Evolutionary conservation across 2,329 filamentous ascomycete genomes (phyloP), one percentile per base, ranked within the genome.

Genomic region (Penicillium palitans): DNA sequence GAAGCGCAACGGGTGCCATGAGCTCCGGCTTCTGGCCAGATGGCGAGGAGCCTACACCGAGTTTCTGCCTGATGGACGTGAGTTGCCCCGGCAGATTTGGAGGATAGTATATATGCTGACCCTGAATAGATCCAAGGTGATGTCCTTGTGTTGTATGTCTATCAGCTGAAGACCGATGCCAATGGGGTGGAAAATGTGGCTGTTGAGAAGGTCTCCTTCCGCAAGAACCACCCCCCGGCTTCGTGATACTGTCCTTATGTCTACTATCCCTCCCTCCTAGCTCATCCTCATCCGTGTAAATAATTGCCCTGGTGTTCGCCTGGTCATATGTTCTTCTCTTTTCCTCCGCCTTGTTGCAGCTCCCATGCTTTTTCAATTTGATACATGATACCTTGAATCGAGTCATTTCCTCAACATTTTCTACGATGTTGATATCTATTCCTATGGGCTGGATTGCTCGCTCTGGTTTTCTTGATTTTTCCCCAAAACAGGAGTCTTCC

Each of bases 41-140:
- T 44, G 82, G 78, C 33, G 84, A 90, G 71, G 90, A 93, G 55
- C 90, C 89, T 25, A 88, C 87, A 57, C 93, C 93, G 27, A 96
- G 92, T 74, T 97, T 98, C 77, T 96, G 95, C 72, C 79, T 98
- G 75, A 97, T 98, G 93, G 93, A 98, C 84, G 93, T 97, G 76
- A 80, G 91, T 88, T 51, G 44, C 51, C 40, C 49, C 12, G 27
- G n/a, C 13, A 2, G n/a, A 0, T 40, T 21, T 25, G 6, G 3
- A 5, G 10, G 10, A 31, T 42, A 33, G 8, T 24, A 15, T 31
- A 15, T 27, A 47, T 64, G 58, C 64, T 68, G 46, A 67, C 10
- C 12, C 8, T 59, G 42, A 66, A 61, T 67, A 96, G 91, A 91
- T 96, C 37, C 93, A 98, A 84, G 93, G 93, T 33, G 96, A 97